Conservation (phyloP, 2,329 filamentous ascomycete genomes). For the Nigrospora sphaerica region DNA sequence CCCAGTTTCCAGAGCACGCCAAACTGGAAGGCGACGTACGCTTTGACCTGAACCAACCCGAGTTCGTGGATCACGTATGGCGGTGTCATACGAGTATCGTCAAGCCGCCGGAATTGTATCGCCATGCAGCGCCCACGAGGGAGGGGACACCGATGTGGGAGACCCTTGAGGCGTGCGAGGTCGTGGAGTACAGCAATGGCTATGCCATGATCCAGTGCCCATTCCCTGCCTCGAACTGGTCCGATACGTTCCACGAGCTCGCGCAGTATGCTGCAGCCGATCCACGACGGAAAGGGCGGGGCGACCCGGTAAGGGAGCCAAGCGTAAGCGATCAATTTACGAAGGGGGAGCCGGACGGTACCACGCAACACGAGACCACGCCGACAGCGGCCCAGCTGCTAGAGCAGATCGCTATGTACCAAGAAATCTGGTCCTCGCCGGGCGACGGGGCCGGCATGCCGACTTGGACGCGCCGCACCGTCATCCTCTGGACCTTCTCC, state of each 20-base stretch:
- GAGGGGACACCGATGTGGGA: constrained; percentile 27
- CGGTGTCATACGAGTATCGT: constrained; percentile 54
- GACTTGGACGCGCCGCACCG: constrained; percentile 48
- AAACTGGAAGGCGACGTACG: constrained; percentile 54
- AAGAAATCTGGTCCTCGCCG: constrained; percentile 54
- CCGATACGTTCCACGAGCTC: constrained; percentile 49
- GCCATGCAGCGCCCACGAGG: constrained; percentile 26
- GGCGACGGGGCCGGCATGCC: constrained; percentile 24
- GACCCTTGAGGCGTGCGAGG: constrained; percentile 35
- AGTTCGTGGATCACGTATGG: constrained; percentile 50
- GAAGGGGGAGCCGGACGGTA: no score
- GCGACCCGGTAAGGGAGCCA: constrained; percentile 1
- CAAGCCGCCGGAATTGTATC: constrained; percentile 48
- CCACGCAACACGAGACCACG: not conserved
- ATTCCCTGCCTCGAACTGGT: constrained; percentile 52
- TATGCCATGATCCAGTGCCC: constrained; percentile 44
- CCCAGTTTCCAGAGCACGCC: constrained; percentile 50
- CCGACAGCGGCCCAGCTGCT: constrained; percentile 43
- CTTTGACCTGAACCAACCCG: constrained; percentile 47
- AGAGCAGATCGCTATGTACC: constrained; percentile 58
- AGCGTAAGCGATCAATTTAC: no score
- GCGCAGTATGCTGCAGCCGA: constrained; percentile 38
- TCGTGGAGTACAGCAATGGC: not conserved
- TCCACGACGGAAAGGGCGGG: constrained; percentile 16
- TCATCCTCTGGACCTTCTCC: constrained; percentile 58